Evolutionary conservation across 169 alveolate genomes (phyloP).

Genomic region (Cryptosporidium sp.): DNA sequence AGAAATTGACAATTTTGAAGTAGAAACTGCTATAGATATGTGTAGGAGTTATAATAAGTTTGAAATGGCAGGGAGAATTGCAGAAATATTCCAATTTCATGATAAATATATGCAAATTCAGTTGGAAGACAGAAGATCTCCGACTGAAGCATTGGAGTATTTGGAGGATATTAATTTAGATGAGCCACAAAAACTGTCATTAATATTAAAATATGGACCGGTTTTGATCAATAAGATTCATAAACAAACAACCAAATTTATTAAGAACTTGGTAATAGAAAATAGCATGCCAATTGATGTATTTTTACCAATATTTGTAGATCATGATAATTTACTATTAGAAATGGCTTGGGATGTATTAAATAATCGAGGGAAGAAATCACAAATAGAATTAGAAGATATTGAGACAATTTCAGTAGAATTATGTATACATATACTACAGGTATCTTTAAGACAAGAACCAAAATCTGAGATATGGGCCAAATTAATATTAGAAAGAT

Average conservation of each 20-base stretch:
- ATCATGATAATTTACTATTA: conserved; percentile 40
- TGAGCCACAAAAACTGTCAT: conserved; percentile 43
- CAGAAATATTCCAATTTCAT: conserved; percentile 48
- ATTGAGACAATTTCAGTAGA: conserved; percentile 40
- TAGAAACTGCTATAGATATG: conserved; percentile 65
- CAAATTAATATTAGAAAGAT: conserved; percentile 31
- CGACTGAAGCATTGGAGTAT: conserved; percentile 45
- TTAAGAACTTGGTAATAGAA: conserved; percentile 31
- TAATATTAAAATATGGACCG: conserved; percentile 58
- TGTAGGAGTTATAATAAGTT: conserved; percentile 62
- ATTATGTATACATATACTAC: conserved; percentile 47
- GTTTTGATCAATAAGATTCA: conserved; percentile 53
- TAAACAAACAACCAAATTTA: conserved; percentile 49
- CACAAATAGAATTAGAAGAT: conserved; percentile 35
- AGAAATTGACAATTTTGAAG: conserved; percentile 42
- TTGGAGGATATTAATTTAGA: conserved; percentile 49
- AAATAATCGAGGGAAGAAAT: conserved; percentile 25
- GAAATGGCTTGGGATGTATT: conserved; percentile 64
- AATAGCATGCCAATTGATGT: conserved; percentile 68
- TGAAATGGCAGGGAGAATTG: conserved; percentile 58
- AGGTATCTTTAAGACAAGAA: conserved; percentile 57
- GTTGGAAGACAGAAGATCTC: conserved; percentile 55
- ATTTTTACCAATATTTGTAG: conserved; percentile 63
- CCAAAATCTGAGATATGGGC: conserved; percentile 46
- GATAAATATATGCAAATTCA: conserved; percentile 57